Conservation (phyloP, 1,284 basidiomycete species). For the Boletellus dicymbophilus region DNA sequence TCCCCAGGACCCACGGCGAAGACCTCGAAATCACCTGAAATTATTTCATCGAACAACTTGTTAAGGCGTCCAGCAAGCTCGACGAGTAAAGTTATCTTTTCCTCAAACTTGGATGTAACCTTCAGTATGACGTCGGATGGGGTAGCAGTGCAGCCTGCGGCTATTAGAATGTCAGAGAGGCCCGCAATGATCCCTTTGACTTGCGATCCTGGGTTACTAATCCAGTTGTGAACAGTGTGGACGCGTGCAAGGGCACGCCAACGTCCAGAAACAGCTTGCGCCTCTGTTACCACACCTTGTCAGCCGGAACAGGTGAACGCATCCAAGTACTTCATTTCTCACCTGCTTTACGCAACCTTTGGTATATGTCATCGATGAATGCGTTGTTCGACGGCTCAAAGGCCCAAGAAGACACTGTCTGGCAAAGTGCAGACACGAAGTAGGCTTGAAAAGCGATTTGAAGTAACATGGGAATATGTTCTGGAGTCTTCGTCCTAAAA, state of each 20-base stretch:
- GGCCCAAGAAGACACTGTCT: constrained; percentile 14
- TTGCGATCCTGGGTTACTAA: not conserved
- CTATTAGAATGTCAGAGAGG: constrained; percentile 3
- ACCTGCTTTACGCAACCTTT: constrained; percentile 7
- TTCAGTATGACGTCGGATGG: not conserved
- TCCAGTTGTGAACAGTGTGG: constrained; percentile 7
- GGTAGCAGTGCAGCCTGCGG: constrained; percentile 1
- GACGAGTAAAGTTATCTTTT: not conserved
- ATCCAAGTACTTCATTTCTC: not conserved
- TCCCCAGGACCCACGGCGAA: constrained; percentile 5
- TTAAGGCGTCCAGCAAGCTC: constrained; percentile 8
- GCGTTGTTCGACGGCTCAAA: constrained; percentile 1
- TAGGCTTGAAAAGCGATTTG: constrained; percentile 13
- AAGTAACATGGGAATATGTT: constrained; percentile 7
- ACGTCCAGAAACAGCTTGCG: constrained; percentile 14
- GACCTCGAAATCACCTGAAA: constrained; percentile 12
- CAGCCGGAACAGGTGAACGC: not conserved
- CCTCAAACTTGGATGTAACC: constrained; percentile 5
- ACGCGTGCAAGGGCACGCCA: constrained; percentile 17
- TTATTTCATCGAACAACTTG: constrained; percentile 4
- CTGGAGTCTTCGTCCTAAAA: not conserved
- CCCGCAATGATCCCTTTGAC: not conserved
- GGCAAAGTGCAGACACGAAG: not conserved
- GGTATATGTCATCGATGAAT: constrained; percentile 10
- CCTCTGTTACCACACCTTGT: constrained; percentile 7